A percentile compares a stretch with the other conserved stretches of the same genome.
These are phyloP conservation scores for Candida broadrunensis DNA, from an alignment of 805 yeast species.

Conservation along the genomic window DNA sequence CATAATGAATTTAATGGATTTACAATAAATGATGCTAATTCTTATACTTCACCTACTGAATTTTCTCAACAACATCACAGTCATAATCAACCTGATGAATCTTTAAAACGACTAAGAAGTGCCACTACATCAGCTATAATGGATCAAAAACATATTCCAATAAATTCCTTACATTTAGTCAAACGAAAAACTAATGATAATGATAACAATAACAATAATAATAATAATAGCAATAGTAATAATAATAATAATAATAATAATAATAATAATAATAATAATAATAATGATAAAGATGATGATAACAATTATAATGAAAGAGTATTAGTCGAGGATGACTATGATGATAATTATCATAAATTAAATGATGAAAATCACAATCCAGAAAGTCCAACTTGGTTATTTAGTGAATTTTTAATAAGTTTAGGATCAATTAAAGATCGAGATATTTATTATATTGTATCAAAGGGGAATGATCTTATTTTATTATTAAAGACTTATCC, in stretches of 20 bases:
- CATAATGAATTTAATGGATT: too few species aligned
- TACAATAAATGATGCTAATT: neutral
- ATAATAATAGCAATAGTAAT: too few species aligned
- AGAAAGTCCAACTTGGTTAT: slow-evolving; percentile 49
- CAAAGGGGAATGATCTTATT: slow-evolving; percentile 40
- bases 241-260: neutral
- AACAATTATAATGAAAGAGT: neutral
- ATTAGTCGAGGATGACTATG: neutral
- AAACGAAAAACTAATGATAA: neutral
- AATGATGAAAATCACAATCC: slow-evolving; percentile 1
- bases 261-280: neutral
- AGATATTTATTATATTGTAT: slow-evolving; percentile 48
- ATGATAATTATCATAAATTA: too few species aligned
- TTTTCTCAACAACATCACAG: neutral
- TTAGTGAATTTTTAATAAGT: slow-evolving; percentile 60
- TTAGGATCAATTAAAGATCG: slow-evolving; percentile 49
- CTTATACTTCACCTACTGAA: neutral
- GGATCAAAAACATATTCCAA: neutral
- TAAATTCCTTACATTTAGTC: neutral
- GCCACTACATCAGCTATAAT: slow-evolving; percentile 1
- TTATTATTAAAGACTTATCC: slow-evolving; percentile 41
- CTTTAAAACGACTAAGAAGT: slow-evolving; percentile 3
- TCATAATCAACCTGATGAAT: neutral
- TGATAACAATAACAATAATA: too few species aligned
- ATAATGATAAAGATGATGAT: neutral